Evolutionary conservation across 2,329 filamentous ascomycete genomes (phyloP).

Genomic region (Chrysosporium queenslandicum): DNA sequence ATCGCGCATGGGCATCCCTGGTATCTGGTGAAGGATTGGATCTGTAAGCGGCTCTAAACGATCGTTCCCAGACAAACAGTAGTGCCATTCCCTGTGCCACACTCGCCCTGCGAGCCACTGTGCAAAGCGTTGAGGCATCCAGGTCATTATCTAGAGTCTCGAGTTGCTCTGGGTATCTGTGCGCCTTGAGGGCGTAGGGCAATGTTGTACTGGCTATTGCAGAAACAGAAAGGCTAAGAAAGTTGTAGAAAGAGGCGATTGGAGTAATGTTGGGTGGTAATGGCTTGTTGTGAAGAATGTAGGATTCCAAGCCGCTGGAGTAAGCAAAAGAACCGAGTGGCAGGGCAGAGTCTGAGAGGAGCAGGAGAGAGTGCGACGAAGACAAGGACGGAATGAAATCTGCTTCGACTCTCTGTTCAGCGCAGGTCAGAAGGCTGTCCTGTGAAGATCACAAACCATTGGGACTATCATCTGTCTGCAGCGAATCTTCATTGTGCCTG

Average conservation of each 20-base stretch:
- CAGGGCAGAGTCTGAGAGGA: conserved; percentile 54
- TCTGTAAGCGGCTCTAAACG: conserved; percentile 33
- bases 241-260: conserved; percentile 42
- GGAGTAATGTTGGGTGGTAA: conserved; percentile 26
- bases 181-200: conserved; percentile 50
- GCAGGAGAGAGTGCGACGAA: conserved; percentile 46
- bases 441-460: background rate
- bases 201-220: conserved; percentile 51
- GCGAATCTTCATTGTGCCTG: conserved; percentile 12
- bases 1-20: background rate
- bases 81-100: conserved; percentile 52
- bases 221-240: conserved; percentile 47
- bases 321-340: conserved; percentile 57
- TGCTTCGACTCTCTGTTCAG: too few relatives aligned
- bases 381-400: background rate
- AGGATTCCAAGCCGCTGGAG: conserved; percentile 55
- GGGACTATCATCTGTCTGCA: conserved; percentile 11
- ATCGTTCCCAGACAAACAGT: conserved; percentile 50
- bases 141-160: conserved; percentile 51
- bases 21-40: conserved; percentile 16
- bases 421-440: too few relatives aligned
- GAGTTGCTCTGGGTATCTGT: conserved; percentile 42
- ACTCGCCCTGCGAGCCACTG: conserved; percentile 52
- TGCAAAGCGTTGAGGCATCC: conserved; percentile 53
- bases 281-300: conserved; percentile 47